Percentiles rank a stretch among this genome's conserved stretches.
Conservation (phyloP, 352 stramenopile species). For the Pythium brachiatum region DNA sequence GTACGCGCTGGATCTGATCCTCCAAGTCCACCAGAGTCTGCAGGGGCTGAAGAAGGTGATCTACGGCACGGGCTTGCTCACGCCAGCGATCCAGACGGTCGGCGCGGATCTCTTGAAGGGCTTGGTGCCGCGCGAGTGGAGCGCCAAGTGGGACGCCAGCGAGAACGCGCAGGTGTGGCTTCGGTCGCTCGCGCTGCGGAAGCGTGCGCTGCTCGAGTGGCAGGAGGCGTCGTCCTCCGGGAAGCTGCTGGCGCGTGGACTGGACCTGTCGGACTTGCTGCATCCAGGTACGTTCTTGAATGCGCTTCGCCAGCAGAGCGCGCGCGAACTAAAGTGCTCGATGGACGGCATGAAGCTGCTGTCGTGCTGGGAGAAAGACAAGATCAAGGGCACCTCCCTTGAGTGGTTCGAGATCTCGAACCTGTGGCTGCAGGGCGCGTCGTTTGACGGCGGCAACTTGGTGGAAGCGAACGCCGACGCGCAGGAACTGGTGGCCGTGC, state of each 20-base stretch:
- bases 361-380: constrained; percentile 87
- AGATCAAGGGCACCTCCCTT: constrained; percentile 33
- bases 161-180: constrained; percentile 80
- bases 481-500: constrained; percentile 77
- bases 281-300: constrained; percentile 95
- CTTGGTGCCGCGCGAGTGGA: constrained; percentile 77
- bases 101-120: constrained; percentile 74
- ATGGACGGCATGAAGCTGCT: constrained; percentile 91
- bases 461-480: constrained; percentile 80
- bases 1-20: constrained; percentile 66
- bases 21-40: constrained; percentile 71
- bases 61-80: constrained; percentile 89
- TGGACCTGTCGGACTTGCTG: constrained; percentile 91
- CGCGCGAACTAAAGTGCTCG: constrained; percentile 73
- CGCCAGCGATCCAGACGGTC: constrained; percentile 82
- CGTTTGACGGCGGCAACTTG: constrained; percentile 76
- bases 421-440: constrained; percentile 85
- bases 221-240: constrained; percentile 53
- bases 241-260: constrained; percentile 63
- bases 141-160: constrained; percentile 76
- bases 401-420: constrained; percentile 84
- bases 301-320: constrained; percentile 90
- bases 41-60: constrained; percentile 87
- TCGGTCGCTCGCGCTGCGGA: constrained; percentile 69
- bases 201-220: constrained; percentile 84